Percentiles rank a stretch among this genome's conserved stretches.
Conservation (phyloP, 169 alveolate genomes). For the Plasmodium relictum region DNA sequence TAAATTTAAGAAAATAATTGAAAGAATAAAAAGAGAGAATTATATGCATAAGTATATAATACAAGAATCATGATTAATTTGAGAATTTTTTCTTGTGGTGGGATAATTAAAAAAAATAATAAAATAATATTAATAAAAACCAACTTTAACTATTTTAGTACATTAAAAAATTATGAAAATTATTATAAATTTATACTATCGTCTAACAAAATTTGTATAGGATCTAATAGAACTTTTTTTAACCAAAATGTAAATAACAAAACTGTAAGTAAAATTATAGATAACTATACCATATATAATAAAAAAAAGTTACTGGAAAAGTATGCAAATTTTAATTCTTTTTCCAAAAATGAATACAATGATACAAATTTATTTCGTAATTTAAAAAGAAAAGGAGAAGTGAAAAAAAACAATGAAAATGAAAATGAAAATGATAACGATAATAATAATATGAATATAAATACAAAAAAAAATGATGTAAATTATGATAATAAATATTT, state of each 20-base stretch:
- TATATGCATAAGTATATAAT: background rate
- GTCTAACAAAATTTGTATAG: constrained; percentile 13
- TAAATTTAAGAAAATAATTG: too few species aligned
- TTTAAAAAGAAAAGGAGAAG: too few species aligned
- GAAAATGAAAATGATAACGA: too few species aligned
- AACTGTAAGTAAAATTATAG: background rate
- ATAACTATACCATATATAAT: too few species aligned
- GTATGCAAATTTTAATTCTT: too few species aligned
- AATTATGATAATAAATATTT: background rate
- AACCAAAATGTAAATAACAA: background rate
- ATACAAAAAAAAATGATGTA: background rate
- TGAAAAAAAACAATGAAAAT: too few species aligned
- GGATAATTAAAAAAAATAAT: constrained; percentile 20
- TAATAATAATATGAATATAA: too few species aligned
- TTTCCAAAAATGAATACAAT: too few species aligned
- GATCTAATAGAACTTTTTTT: background rate
- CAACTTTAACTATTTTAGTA: constrained; percentile 3
- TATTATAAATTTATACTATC: background rate
- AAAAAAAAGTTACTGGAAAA: too few species aligned
- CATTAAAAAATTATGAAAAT: constrained; percentile 6
- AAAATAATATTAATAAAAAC: constrained; percentile 1
- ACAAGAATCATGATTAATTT: constrained; percentile 11
- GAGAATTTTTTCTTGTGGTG: background rate
- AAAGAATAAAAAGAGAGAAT: too few species aligned
- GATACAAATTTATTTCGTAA: too few species aligned